These are phyloP conservation scores for Venturia effusa DNA, from an alignment of 2,329 filamentous ascomycete genomes.

Conservation along the genomic window DNA sequence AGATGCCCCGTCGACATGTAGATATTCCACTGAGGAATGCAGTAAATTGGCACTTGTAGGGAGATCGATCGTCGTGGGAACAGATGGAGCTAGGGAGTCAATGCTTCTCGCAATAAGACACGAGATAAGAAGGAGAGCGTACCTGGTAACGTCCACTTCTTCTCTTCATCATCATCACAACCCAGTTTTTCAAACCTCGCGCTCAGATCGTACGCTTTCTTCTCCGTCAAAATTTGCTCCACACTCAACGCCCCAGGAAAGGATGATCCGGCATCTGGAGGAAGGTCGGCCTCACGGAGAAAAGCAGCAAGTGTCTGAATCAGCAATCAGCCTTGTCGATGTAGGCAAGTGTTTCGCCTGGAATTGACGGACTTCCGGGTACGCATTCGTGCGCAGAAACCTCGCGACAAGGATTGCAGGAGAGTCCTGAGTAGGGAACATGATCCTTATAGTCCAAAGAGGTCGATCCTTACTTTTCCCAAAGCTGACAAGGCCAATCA, in stretches of 20 bases:
- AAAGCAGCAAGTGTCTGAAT: constrained; percentile 46
- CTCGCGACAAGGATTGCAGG: constrained; percentile 31
- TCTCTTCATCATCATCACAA: constrained; percentile 29
- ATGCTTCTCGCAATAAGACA: not conserved
- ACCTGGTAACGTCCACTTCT: constrained; percentile 39
- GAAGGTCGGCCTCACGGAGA: constrained; percentile 44
- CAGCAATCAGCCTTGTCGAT: not conserved
- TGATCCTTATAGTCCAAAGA: not conserved
- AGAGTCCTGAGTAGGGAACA: constrained; percentile 19
- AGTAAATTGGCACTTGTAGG: constrained; percentile 44
- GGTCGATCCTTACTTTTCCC: not conserved
- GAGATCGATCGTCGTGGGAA: constrained; percentile 32
- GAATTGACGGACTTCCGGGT: constrained; percentile 23
- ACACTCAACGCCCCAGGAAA: constrained; percentile 37
- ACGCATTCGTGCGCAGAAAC: constrained; percentile 30
- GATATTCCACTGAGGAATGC: constrained; percentile 33
- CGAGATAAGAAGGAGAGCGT: constrained; percentile 12
- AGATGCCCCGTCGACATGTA: not conserved
- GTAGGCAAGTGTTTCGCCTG: not conserved
- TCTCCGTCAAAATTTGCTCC: constrained; percentile 50
- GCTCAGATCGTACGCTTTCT: constrained; percentile 45
- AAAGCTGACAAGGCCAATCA: not conserved
- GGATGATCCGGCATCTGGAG: constrained; percentile 35
- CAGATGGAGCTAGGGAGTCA: constrained; percentile 31
- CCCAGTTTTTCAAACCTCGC: constrained; percentile 45